Conservation (phyloP, 2,329 filamentous ascomycete genomes). For the Calonectria pseudoturangicola region DNA sequence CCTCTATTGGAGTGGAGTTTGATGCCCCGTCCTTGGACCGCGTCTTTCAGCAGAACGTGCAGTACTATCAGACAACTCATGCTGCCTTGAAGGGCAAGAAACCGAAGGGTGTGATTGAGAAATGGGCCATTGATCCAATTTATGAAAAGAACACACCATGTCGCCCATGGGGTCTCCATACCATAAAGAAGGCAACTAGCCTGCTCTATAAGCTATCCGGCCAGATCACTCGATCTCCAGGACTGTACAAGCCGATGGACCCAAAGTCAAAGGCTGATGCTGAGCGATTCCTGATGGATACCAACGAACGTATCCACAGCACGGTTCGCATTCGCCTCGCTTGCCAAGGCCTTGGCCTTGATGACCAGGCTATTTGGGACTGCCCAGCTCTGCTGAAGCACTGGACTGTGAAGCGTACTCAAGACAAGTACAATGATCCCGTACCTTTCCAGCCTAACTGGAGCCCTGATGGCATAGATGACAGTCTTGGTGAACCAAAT, state of each 20-base stretch:
- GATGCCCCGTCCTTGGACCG: constrained; percentile 63
- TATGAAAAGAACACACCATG: constrained; percentile 68
- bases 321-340: constrained; percentile 73
- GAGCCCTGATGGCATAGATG: constrained; percentile 54
- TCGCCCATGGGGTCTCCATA: constrained; percentile 69
- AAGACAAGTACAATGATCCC: constrained; percentile 58
- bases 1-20: constrained; percentile 71
- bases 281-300: constrained; percentile 67
- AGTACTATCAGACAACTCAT: constrained; percentile 56
- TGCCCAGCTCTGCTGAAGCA: constrained; percentile 65
- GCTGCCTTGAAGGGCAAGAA: constrained; percentile 43
- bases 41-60: constrained; percentile 60
- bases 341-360: constrained; percentile 68
- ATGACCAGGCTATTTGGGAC: constrained; percentile 69
- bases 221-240: constrained; percentile 66
- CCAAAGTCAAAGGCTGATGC: constrained; percentile 61
- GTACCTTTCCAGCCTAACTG: constrained; percentile 58
- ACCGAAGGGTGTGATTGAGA: constrained; percentile 37
- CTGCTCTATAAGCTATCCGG: constrained; percentile 67
- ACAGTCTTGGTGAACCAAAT: constrained; percentile 49
- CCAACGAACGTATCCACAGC: constrained; percentile 74
- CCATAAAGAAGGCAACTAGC: constrained; percentile 63
- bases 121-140: constrained; percentile 70
- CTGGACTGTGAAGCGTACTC: constrained; percentile 65
- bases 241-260: constrained; percentile 68